Evolutionary conservation across 768 basidiomycete genomes (phyloP), one percentile per base, ranked within the genome.

Genomic region (Infundibulicybe gibba): DNA sequence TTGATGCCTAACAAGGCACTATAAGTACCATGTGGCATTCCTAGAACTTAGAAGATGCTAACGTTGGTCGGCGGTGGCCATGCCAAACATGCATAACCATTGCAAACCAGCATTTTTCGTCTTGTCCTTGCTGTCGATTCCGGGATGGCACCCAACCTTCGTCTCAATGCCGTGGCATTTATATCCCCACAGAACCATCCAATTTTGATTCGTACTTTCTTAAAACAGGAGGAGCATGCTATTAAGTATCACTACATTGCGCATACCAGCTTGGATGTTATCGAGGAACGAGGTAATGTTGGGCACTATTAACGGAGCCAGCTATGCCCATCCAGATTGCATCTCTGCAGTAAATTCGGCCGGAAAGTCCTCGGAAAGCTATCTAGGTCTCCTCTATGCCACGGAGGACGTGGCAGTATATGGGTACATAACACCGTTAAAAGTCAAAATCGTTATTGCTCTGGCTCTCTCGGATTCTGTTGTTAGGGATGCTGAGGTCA

Each of bases 321-420:
- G 32, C 8, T 49, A 40, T 40, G 15, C 38, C 16, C 48, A 32
- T 49, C 20, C 32, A 45, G 16, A 25, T 25, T 8, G 25, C 25
- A 8, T 8, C 34, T 43, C 41, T 39, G 45, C 52, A 76, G 75
- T 75, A 37, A 64, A 58, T 60, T 69, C 74, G 49, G 76, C 74
- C 14, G 72, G 72, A 21, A 91, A 90, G 63, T 68, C 77, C 3
- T 72, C 70, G 4, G 91, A 94, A 31, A 85, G 86, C 60, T 95
- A 94, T 59, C 75, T 32, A n/a, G 92, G 91, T 5, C 71, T 94
- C 46, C 66, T 95, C 19, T 92, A 90, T 62, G 77, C 85, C n/a
- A 86, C 94, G 75, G 93, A 95, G 65, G 92, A 94, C 54, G 86
- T 90, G 42, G 91, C 90, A 2, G 89, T 92, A 33, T 94, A 94